A percentile compares a stretch with the other conserved stretches of the same genome.
These are phyloP conservation scores for Dillenia suffruticosa DNA, from an alignment of 164 flowering plant genomes.

Conservation along the genomic window DNA sequence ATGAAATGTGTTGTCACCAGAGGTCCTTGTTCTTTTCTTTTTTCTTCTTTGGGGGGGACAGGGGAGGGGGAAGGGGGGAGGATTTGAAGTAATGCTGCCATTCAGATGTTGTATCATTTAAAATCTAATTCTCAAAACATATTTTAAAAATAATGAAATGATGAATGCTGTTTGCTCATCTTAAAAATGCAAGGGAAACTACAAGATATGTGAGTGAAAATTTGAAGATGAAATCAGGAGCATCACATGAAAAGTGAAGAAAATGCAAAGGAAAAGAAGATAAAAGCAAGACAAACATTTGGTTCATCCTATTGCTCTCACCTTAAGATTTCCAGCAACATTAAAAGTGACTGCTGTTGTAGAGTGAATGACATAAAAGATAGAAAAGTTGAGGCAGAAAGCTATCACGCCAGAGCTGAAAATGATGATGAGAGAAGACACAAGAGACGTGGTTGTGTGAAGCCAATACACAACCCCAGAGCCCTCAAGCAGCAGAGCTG, in stretches of 20 bases:
- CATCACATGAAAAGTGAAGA: neutral
- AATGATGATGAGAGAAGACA: slow-evolving; percentile 61
- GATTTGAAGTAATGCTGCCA: too few relatives aligned
- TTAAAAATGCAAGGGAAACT: neutral
- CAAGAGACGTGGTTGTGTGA: slow-evolving; percentile 41
- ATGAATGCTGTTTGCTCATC: too few relatives aligned
- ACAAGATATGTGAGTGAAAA: neutral
- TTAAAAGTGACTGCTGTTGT: slow-evolving; percentile 97
- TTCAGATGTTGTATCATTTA: too few relatives aligned
- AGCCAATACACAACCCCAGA: slow-evolving; percentile 73
- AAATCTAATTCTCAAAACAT: too few relatives aligned
- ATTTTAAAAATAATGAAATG: too few relatives aligned
- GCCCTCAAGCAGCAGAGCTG: slow-evolving; percentile 89
- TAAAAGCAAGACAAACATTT: neutral
- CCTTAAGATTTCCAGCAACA: slow-evolving; percentile 99
- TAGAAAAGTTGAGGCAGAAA: slow-evolving; percentile 95
- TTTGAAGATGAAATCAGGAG: neutral
- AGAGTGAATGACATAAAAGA: slow-evolving; percentile 95
- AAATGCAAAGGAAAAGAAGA: neutral
- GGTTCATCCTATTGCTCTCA: slow-evolving; percentile 20
- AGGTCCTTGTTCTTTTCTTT: too few relatives aligned
- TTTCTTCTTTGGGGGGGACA: too few relatives aligned
- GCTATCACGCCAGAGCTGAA: slow-evolving; percentile 85
- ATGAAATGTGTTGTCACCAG: too few relatives aligned
- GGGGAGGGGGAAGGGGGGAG: too few relatives aligned